Base-by-base conservation (phyloP, 257 asterid genomes). In the Hygrophila difformis region DNA sequence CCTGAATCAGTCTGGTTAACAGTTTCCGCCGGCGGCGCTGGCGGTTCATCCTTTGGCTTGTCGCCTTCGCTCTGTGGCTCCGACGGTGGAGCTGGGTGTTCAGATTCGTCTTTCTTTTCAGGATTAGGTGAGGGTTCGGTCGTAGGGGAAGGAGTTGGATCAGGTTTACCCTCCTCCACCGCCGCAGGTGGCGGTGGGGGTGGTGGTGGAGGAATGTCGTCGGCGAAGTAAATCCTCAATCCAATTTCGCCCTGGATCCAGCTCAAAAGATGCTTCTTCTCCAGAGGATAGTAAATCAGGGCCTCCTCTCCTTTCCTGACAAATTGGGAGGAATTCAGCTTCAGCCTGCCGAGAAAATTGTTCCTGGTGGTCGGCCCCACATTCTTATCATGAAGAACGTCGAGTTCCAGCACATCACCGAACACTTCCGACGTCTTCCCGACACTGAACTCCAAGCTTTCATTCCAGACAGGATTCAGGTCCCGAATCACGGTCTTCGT, bases 261-360 rank as follows among this genome's bases (percentile, higher is more conserved):
- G 44, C 75, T 75, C 11, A 83, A 15, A 33, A 71, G 44, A 37
- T 57, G 18, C 74, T 78, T 87, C 69, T 75, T 87, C 68, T 80
- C 91, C 57, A 87, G 62, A 9, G 91, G 82, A 19, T 87, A 83
- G 19, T 75, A 80, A 10, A 87, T 87, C 70, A 87, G 47, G 0
- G 94, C 97, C 62, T 87, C 97, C 53, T 87, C 94, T 1, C 97
- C 97, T 68, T 70, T 80, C 78, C 70, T 83, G 36, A 83, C 97
- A 21, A 87, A 83, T 71, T 87, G 97, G 1, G 47, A 3, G 10
- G 97, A 70, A 21, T 56, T 68, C 61, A 87, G 67, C 65, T 66
- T 61, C 22, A 83, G 63, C 26, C 91, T 51, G 22, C 97, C 94
- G 0, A 87, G 79, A 35, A 80, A 83, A 22, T 87, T 77, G 57